Conservation (phyloP, 306 rosid species). For the Vigna trinervia region DNA sequence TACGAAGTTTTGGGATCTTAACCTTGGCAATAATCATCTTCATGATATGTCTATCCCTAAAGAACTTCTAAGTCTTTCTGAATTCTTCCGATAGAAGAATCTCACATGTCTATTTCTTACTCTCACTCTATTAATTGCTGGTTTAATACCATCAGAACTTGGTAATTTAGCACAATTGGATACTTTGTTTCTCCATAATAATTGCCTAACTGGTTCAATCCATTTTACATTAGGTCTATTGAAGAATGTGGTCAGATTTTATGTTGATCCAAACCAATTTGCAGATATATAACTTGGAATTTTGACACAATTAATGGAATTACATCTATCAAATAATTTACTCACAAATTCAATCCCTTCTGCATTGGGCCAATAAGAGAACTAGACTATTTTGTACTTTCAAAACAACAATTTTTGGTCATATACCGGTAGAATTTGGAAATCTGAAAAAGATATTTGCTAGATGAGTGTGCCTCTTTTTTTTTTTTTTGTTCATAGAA, state of each 20-base stretch:
- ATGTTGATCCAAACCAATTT: neutral
- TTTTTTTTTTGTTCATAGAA: too few relatives aligned
- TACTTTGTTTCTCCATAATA: neutral
- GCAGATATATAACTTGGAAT: neutral
- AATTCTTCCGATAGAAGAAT: neutral
- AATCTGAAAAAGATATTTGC: too few relatives aligned
- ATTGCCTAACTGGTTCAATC: neutral
- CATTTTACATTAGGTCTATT: neutral
- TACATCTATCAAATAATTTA: neutral
- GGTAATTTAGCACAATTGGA: neutral
- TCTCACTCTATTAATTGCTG: neutral
- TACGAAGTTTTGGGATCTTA: too few relatives aligned
- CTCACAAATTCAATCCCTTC: neutral
- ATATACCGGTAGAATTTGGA: neutral
- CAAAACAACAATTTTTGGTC: neutral
- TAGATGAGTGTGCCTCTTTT: too few relatives aligned
- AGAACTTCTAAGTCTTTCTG: too few relatives aligned
- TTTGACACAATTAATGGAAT: neutral
- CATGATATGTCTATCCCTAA: too few relatives aligned
- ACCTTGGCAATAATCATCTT: too few relatives aligned
- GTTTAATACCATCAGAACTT: neutral
- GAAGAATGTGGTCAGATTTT: too few relatives aligned
- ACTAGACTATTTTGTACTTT: rapidly evolving
- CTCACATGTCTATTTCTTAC: rapidly evolving
- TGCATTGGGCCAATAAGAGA: neutral